phyloP scores from a whole-genome alignment of 148 eudicot species.

The Amaranthus hypochondriacus region DNA sequence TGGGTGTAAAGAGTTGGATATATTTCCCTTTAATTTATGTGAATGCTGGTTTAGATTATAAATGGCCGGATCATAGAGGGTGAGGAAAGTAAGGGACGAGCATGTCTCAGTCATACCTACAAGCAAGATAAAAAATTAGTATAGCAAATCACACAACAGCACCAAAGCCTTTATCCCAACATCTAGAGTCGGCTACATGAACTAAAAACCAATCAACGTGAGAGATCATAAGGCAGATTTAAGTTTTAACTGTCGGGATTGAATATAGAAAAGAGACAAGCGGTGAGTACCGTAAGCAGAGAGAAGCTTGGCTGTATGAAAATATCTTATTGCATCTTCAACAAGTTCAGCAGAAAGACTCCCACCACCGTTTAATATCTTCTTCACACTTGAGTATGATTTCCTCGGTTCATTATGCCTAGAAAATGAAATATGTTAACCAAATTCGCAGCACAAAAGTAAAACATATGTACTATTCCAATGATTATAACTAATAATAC shows the following conservation, averaged over 20 bases:
- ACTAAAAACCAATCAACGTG: not conserved
- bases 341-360: constrained; percentile 58
- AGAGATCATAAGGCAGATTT: not conserved
- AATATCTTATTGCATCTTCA: constrained; percentile 38
- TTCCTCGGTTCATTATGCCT: constrained; percentile 38
- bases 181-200: not conserved
- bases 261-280: not conserved
- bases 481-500: not conserved
- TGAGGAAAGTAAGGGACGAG: constrained; percentile 80
- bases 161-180: not conserved
- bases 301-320: constrained; percentile 66
- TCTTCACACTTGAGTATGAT: constrained; percentile 40
- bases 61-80: constrained; percentile 57
- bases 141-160: not conserved
- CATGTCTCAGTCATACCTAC: constrained; percentile 95
- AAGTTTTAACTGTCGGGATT: not conserved
- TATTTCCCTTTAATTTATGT: constrained; percentile 1
- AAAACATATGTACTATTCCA: not conserved
- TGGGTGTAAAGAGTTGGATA: constrained; percentile 13
- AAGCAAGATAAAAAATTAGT: constrained; percentile 8
- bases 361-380: constrained; percentile 90
- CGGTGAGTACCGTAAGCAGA: constrained; percentile 74
- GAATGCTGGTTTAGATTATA: constrained; percentile 15
- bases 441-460: not conserved
- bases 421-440: not conserved